phyloP scores from a whole-genome alignment of 805 yeast species.

The Candida ulmi region DNA sequence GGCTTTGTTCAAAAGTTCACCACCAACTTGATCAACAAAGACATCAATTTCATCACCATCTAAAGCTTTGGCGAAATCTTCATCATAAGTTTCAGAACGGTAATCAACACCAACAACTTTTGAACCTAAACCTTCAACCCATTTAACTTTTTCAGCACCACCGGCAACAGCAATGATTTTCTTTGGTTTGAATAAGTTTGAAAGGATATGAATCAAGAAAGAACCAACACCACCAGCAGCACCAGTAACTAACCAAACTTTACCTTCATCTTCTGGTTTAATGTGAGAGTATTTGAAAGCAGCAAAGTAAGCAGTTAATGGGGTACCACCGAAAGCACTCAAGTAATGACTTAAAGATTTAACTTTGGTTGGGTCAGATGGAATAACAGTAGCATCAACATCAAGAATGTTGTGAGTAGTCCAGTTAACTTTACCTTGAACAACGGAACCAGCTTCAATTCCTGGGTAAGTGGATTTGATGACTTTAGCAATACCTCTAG shows the following conservation, averaged over 20 bases:
- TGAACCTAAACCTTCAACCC: constrained; percentile 49
- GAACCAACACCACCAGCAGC: constrained; percentile 78
- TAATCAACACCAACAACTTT: constrained; percentile 50
- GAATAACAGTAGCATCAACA: constrained; percentile 4
- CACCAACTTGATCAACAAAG: constrained; percentile 63
- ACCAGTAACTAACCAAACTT: constrained; percentile 51
- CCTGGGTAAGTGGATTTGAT: constrained; percentile 38
- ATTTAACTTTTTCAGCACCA: constrained; percentile 46
- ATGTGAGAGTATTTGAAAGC: constrained; percentile 44
- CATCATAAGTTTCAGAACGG: constrained; percentile 34
- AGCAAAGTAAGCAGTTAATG: constrained; percentile 58
- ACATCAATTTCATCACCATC: constrained; percentile 46
- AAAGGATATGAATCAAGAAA: constrained; percentile 50
- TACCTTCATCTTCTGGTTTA: constrained; percentile 32
- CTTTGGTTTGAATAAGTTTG: constrained; percentile 44
- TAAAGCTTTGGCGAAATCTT: constrained; percentile 33
- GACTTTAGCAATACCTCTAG: constrained; percentile 48
- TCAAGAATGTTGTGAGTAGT: constrained; percentile 36
- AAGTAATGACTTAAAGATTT: constrained; percentile 36
- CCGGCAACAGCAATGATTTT: constrained; percentile 62
- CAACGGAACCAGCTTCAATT: constrained; percentile 38
- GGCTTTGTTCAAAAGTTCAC: constrained; percentile 44
- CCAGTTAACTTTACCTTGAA: constrained; percentile 41
- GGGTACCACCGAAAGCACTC: constrained; percentile 49
- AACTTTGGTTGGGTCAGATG: constrained; percentile 15